Conservation (phyloP, 306 rosid genomes). For the Dryas alaskensis region DNA sequence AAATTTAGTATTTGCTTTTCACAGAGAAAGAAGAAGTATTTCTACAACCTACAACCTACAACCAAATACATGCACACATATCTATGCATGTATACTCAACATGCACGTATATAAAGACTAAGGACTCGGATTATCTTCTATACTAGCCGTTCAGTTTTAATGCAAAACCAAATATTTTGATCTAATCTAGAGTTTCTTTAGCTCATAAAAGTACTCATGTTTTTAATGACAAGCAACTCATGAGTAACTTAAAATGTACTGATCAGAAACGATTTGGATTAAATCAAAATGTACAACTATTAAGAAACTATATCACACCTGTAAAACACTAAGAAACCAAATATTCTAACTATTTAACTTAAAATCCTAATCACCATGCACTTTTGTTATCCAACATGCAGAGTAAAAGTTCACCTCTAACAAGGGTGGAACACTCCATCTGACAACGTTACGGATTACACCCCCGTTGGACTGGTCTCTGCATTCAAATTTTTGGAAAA, state of each 20-base stretch:
- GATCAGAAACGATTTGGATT: background rate
- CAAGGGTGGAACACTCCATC: slow-evolving; percentile 82
- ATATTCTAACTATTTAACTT: background rate
- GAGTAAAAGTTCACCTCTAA: slow-evolving; percentile 54
- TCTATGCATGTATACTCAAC: too few relatives aligned
- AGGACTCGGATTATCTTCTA: background rate
- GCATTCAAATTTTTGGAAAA: slow-evolving; percentile 91
- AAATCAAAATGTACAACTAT: background rate
- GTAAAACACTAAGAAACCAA: background rate
- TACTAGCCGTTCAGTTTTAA: background rate
- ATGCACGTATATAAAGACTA: background rate
- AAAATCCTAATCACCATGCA: background rate
- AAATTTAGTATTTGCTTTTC: slow-evolving; percentile 8
- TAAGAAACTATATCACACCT: background rate
- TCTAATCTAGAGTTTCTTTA: background rate
- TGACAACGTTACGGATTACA: slow-evolving; percentile 68
- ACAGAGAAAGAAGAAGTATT: background rate
- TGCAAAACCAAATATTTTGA: background rate
- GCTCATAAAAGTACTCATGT: background rate
- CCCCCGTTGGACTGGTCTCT: slow-evolving; percentile 52
- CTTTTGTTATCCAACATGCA: background rate
- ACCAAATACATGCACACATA: too few relatives aligned
- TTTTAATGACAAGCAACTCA: background rate
- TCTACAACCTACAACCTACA: too few relatives aligned
- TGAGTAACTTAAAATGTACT: too few relatives aligned